Percentiles rank a stretch among this genome's conserved stretches.
phyloP scores from a whole-genome alignment of 2,329 filamentous ascomycete genomes.

The Claviceps sp. region DNA sequence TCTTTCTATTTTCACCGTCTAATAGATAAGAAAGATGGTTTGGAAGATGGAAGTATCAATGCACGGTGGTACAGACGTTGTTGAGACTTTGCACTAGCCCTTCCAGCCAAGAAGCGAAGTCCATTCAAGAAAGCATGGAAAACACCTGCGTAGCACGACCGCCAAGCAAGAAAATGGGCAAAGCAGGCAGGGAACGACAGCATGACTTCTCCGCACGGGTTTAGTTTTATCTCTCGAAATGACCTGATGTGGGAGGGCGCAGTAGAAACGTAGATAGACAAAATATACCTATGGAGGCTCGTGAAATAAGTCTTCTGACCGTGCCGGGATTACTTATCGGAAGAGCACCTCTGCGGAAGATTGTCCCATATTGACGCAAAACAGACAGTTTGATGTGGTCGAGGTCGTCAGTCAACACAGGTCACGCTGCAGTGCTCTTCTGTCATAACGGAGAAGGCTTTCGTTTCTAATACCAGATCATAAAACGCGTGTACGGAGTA shows the following conservation, averaged over 20 bases:
- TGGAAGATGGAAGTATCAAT: constrained; percentile 52
- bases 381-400: neutral
- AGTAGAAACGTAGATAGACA: constrained; percentile 57
- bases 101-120: constrained; percentile 11
- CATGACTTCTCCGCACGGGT: constrained; percentile 47
- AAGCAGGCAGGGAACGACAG: constrained; percentile 59
- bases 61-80: constrained; percentile 41
- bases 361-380: neutral
- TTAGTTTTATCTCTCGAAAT: constrained; percentile 45
- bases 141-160: constrained; percentile 62
- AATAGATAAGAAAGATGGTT: constrained; percentile 48
- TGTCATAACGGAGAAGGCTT: no score
- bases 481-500: no score
- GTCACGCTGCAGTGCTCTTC: no score
- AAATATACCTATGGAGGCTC: constrained; percentile 47
- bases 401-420: neutral
- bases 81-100: constrained; percentile 20
- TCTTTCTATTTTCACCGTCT: constrained; percentile 48
- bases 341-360: neutral
- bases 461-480: no score
- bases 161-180: constrained; percentile 39
- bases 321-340: constrained; percentile 40
- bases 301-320: constrained; percentile 56
- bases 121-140: constrained; percentile 24
- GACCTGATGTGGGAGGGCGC: constrained; percentile 50